Base-by-base conservation (phyloP, 192 early-diverging fungal species). In the Linderina pennispora region DNA sequence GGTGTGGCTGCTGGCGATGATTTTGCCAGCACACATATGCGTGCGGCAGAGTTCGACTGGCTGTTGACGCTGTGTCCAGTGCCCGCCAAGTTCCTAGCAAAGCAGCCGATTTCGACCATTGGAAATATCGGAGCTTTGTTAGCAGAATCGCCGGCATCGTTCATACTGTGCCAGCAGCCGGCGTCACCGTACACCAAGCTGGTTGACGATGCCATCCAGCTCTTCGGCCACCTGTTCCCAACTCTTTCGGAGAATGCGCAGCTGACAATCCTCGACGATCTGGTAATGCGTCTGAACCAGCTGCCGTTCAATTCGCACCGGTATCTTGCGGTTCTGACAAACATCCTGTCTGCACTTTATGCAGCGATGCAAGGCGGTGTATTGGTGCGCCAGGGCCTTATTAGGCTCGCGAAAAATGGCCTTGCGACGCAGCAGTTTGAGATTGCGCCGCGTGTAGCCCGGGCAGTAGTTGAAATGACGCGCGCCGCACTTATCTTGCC, bases 151-250 rank as follows among this genome's bases (percentile, higher is more conserved):
- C n/a, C n/a, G n/a, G n/a, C n/a, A n/a, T n/a, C n/a, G n/a, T n/a
- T n/a, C n/a, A n/a, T n/a, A n/a, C 5, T 11, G 28, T 11, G 5
- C 6, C 28, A 31, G 5, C 2, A 0, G 17, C 31, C 35, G 40
- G 3, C 13, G 16, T 32, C 59, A 9, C 44, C 72, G 0, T 61
- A 71, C 24, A 62, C 60, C 17, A 63, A 74, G 9, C 75, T 85
- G 24, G 81, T 92, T n/a, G 91, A 98, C 60, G 65, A 80, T 2
- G 77, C 85, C 6, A 79, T 96, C 28, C 80, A 84, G 23, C 45
- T 97, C 8, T 89, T 93, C 63, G 79, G 84, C 1, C 69, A 77
- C 1, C 41, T 93, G 8, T 86, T 94, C 23, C 82, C 85, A 3
- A 48, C 72, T 11, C 81, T 90, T 35, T 71, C 72, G 8, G 78